These are phyloP conservation scores for Simmondsia chinensis DNA, from an alignment of 148 eudicot species.

Conservation along the genomic window DNA sequence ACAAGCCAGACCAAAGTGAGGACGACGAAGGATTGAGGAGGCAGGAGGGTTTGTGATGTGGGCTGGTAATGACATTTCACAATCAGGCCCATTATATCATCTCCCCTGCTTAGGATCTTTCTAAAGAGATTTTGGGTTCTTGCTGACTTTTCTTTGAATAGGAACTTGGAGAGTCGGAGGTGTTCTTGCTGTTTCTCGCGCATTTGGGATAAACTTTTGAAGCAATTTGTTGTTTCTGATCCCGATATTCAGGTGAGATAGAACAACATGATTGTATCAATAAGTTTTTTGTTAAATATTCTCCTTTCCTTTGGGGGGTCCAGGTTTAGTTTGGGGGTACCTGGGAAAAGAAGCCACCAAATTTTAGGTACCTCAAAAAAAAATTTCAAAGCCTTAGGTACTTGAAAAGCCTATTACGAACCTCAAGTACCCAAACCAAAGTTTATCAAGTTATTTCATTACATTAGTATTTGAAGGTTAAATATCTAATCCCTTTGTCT, in stretches of 20 bases:
- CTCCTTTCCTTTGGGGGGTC: too few relatives aligned
- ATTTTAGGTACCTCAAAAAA: too few relatives aligned
- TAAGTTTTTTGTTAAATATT: too few relatives aligned
- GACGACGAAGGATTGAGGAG: conserved; percentile 86
- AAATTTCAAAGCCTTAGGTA: too few relatives aligned
- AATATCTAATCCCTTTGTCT: too few relatives aligned
- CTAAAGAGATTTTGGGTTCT: not conserved
- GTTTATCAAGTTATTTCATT: too few relatives aligned
- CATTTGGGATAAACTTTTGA: conserved; percentile 94
- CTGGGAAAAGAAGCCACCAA: too few relatives aligned
- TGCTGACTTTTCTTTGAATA: conserved; percentile 11
- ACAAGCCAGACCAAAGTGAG: conserved; percentile 98
- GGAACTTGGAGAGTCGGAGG: conserved; percentile 99
- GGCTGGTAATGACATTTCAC: conserved; percentile 51
- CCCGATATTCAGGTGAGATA: conserved; percentile 82
- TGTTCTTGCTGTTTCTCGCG: conserved; percentile 99
- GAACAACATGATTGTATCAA: too few relatives aligned
- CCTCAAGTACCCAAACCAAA: too few relatives aligned
- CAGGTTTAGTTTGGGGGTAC: too few relatives aligned
- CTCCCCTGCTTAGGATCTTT: not conserved
- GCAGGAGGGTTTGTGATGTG: conserved; percentile 99
- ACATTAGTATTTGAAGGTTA: too few relatives aligned
- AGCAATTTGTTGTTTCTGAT: conserved; percentile 94
- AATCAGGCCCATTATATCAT: not conserved
- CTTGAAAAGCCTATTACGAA: too few relatives aligned